Evolutionary conservation across 2,329 filamentous ascomycete species (phyloP), one percentile per base, ranked within the genome.

Genomic region (Ilyonectria sp.): DNA sequence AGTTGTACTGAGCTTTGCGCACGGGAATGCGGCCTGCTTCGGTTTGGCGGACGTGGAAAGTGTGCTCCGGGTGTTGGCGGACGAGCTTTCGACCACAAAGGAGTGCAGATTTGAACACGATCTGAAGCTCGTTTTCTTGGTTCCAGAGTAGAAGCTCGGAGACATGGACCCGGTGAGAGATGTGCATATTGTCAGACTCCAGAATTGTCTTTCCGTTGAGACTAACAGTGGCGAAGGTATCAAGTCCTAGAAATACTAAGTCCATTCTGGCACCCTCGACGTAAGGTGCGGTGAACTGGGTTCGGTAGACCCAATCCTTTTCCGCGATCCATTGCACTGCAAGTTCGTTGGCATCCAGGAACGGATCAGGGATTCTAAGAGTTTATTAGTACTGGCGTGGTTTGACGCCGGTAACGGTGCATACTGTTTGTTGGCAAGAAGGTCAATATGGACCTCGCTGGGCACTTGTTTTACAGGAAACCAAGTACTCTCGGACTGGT

Each of bases 1-100:
- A 93, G 71, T 92, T 87, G 71, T 90, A 92, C 77, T 92, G 91
- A 1, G 90, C 88, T 75, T 92, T 93, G n/a, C 91, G 82, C 0
- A 79, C 75, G 1, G 71, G 66, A 8, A 79, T 62, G 3, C 77
- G 71, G 35, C 80, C 76, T 21, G 79, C 75, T 60, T 80, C 89
- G 7, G 66, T 67, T 11, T 70, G 66, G n/a, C 66, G 60, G 5
- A 52, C 49, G 15, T 55, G 26, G 35, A 63, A 68, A 8, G 47
- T 33, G n/a, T 70, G 67, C 8, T 64, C 59, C 3, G 68, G 44
- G 6, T 63, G 53, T 17, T 67, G 8, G 1, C 63, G 55, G 6
- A 58, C 19, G 2, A 67, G 31, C 21, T 46, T 49, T 21, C 61
- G 59, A 0, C 65, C 68, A 1, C 54, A 52, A 0, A 67, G 31